These are phyloP conservation scores for Puccinia polysora DNA, from an alignment of 1,284 basidiomycete genomes.

Conservation along the genomic window DNA sequence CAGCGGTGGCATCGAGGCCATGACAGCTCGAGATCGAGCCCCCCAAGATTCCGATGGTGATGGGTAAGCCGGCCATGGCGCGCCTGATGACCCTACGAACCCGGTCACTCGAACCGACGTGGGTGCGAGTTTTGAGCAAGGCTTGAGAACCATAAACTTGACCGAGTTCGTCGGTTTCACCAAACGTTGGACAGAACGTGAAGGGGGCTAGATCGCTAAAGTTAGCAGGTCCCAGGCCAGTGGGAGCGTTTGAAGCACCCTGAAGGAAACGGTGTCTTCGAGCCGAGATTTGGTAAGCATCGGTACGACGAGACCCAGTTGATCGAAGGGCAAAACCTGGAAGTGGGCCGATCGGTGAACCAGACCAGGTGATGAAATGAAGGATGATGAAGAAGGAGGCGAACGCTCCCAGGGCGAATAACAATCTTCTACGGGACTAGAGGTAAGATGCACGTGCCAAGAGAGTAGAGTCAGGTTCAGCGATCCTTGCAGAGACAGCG, in stretches of 20 bases:
- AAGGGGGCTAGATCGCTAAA: slow-evolving; percentile 66
- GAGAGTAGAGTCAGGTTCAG: no score
- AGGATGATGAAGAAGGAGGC: slow-evolving; percentile 29
- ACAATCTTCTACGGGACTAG: slow-evolving; percentile 34
- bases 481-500: no score
- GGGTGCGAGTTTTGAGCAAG: slow-evolving; percentile 70
- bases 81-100: slow-evolving; percentile 76
- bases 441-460: no score
- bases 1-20: slow-evolving; percentile 66
- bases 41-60: slow-evolving; percentile 84
- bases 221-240: slow-evolving; percentile 38
- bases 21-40: slow-evolving; percentile 85
- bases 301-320: slow-evolving; percentile 26
- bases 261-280: slow-evolving; percentile 35
- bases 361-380: slow-evolving; percentile 41
- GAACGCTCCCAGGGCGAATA: slow-evolving; percentile 22
- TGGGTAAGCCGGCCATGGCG: slow-evolving; percentile 75
- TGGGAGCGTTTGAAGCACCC: slow-evolving; percentile 16
- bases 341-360: slow-evolving; percentile 17
- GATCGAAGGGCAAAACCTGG: slow-evolving; percentile 38
- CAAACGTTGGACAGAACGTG: slow-evolving; percentile 79
- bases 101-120: slow-evolving; percentile 75
- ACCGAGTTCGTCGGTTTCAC: slow-evolving; percentile 71
- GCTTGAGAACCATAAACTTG: slow-evolving; percentile 70
- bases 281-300: slow-evolving; percentile 43